Conservation (phyloP, 257 asterid genomes). For the Gentiana straminea region DNA sequence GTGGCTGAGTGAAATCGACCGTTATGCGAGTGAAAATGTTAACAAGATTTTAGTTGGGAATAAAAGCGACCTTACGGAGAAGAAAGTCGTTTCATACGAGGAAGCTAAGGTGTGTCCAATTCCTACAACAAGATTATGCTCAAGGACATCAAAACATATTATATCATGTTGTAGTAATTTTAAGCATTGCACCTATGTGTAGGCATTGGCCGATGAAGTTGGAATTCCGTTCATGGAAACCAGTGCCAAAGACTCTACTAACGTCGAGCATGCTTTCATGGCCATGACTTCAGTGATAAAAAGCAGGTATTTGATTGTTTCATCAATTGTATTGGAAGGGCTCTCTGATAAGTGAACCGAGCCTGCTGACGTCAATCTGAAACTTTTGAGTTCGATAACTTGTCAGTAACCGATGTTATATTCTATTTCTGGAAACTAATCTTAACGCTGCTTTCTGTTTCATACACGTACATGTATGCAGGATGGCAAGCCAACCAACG, state of each 20-base stretch:
- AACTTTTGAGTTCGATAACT: too few relatives aligned
- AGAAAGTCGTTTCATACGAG: constrained; percentile 69
- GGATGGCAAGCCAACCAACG: constrained; percentile 44
- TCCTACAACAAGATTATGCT: neutral
- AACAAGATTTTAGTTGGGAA: constrained; percentile 85
- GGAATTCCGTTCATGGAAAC: constrained; percentile 97
- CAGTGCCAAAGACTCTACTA: constrained; percentile 82
- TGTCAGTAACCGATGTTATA: too few relatives aligned
- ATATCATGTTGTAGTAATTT: constrained; percentile 1
- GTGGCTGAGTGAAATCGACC: constrained; percentile 86
- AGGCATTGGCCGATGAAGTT: constrained; percentile 90
- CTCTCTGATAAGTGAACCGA: too few relatives aligned
- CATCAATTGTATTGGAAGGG: neutral
- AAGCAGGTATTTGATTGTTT: constrained; percentile 36
- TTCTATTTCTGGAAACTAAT: too few relatives aligned
- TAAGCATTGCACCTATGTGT: neutral
- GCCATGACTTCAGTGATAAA: constrained; percentile 83
- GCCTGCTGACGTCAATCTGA: too few relatives aligned
- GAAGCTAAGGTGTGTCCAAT: constrained; percentile 54
- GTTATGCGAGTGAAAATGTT: constrained; percentile 80
- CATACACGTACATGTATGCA: too few relatives aligned
- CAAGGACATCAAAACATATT: neutral
- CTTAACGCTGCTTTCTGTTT: too few relatives aligned
- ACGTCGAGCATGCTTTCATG: constrained; percentile 90
- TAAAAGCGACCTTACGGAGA: constrained; percentile 70